phyloP scores from a whole-genome alignment of 2,329 filamentous ascomycete species.

The Epichloe sp. region DNA sequence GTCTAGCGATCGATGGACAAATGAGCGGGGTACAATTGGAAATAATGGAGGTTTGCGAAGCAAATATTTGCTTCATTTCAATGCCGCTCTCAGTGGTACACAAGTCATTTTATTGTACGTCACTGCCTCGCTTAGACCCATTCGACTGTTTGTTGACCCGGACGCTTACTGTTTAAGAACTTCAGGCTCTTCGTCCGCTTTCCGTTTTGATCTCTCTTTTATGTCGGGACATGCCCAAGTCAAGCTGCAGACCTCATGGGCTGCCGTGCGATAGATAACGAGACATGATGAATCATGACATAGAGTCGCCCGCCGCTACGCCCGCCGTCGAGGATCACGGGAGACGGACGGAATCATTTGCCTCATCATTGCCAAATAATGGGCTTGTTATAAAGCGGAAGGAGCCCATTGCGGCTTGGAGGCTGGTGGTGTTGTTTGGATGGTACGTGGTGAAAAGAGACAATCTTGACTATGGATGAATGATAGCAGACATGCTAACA shows the following conservation, averaged over 20 bases:
- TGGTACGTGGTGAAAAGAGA: slow-evolving; percentile 2
- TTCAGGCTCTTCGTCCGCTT: background rate
- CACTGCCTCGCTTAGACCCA: background rate
- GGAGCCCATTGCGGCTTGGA: slow-evolving; percentile 9
- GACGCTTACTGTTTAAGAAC: background rate
- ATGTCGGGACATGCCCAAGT: background rate
- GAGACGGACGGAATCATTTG: background rate
- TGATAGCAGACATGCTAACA: background rate
- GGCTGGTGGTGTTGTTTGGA: slow-evolving; percentile 7
- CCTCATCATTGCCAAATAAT: background rate
- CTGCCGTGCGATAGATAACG: background rate
- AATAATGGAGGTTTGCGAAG: background rate
- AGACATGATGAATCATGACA: background rate
- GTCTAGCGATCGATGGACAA: background rate
- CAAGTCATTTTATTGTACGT: background rate
- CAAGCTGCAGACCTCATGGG: background rate
- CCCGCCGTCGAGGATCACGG: background rate
- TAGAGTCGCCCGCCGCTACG: background rate
- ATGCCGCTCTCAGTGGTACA: background rate
- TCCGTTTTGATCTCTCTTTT: background rate
- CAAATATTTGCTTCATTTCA: background rate
- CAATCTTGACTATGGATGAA: background rate
- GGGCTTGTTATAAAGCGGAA: slow-evolving; percentile 6
- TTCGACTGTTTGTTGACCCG: background rate
- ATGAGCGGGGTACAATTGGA: background rate